These are phyloP conservation scores for Elsinoe ampelina DNA, from an alignment of 2,329 filamentous ascomycete genomes.

Conservation along the genomic window DNA sequence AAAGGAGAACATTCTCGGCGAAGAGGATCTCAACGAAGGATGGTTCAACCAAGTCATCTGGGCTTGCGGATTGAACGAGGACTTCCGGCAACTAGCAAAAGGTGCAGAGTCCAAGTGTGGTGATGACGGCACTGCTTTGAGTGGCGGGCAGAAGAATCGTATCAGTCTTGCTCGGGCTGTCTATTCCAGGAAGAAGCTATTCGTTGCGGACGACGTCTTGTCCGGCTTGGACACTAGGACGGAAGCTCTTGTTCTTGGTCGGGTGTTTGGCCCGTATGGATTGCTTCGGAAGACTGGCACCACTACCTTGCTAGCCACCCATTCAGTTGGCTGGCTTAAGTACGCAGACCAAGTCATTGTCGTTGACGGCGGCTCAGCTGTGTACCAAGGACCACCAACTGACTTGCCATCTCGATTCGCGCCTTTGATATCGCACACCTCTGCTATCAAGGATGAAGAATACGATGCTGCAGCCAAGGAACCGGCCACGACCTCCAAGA, in stretches of 20 bases:
- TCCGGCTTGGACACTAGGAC: slow-evolving; percentile 57
- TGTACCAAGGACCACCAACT: slow-evolving; percentile 8
- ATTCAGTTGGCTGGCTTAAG: slow-evolving; percentile 29
- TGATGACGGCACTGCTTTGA: slow-evolving; percentile 75
- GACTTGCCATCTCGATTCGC: background rate
- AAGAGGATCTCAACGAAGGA: slow-evolving; percentile 57
- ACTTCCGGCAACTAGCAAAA: slow-evolving; percentile 65
- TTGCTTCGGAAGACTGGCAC: slow-evolving; percentile 31
- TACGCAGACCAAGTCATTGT: slow-evolving; percentile 35
- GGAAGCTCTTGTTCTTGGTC: slow-evolving; percentile 33
- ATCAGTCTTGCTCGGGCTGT: slow-evolving; percentile 70
- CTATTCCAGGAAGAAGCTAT: slow-evolving; percentile 66
- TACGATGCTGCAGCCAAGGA: background rate
- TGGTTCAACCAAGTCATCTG: slow-evolving; percentile 62
- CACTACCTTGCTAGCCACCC: slow-evolving; percentile 39
- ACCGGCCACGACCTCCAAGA: background rate
- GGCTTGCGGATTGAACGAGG: slow-evolving; percentile 65
- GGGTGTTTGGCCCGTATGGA: slow-evolving; percentile 34
- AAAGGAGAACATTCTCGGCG: slow-evolving; percentile 69
- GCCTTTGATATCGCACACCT: background rate
- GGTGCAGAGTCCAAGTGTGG: slow-evolving; percentile 75
- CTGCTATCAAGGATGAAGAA: background rate
- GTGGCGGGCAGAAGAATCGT: slow-evolving; percentile 75
- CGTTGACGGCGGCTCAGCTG: slow-evolving; percentile 12
- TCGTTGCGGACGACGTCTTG: slow-evolving; percentile 77